These are phyloP conservation scores for Vitis rotundifolia DNA, from an alignment of 164 flowering plant genomes.

Conservation along the genomic window DNA sequence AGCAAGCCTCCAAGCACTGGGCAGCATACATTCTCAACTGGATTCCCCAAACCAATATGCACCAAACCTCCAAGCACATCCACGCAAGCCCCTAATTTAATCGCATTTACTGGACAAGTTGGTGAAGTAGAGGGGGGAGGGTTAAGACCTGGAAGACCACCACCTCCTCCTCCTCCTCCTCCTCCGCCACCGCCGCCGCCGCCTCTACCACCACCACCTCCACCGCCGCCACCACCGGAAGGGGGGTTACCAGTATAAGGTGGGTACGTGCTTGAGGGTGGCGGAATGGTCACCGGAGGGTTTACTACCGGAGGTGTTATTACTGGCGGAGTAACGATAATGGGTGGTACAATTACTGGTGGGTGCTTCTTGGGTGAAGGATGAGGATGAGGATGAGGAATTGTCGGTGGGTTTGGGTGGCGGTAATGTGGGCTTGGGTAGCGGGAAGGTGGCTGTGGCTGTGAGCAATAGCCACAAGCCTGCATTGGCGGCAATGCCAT, in stretches of 20 bases:
- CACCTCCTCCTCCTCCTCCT: constrained; percentile 9
- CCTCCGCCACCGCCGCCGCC: constrained; percentile 20
- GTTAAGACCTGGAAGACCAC: constrained; percentile 24
- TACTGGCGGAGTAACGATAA: constrained; percentile 23
- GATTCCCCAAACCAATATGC: constrained; percentile 78
- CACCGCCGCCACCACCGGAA: constrained; percentile 17
- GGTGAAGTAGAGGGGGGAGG: constrained; percentile 40
- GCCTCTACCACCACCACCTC: constrained; percentile 20
- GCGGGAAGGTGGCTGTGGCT: constrained; percentile 29
- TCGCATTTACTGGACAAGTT: constrained; percentile 71
- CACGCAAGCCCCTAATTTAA: constrained; percentile 79
- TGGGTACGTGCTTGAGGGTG: constrained; percentile 34
- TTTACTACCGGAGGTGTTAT: constrained; percentile 17
- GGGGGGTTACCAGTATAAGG: constrained; percentile 26
- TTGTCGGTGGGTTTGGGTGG: constrained; percentile 16
- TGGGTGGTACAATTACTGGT: constrained; percentile 24
- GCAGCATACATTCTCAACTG: constrained; percentile 72
- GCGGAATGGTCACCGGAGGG: constrained; percentile 30
- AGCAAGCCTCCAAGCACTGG: constrained; percentile 79
- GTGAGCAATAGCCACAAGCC: constrained; percentile 48
- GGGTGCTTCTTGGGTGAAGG: constrained; percentile 23
- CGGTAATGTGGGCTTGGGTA: constrained; percentile 12
- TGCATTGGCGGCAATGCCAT: constrained; percentile 49
- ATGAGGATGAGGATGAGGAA: constrained; percentile 12
- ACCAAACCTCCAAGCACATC: constrained; percentile 86